Conservation (phyloP, 164 flowering plant genomes). For the Chimonanthus praecox region DNA sequence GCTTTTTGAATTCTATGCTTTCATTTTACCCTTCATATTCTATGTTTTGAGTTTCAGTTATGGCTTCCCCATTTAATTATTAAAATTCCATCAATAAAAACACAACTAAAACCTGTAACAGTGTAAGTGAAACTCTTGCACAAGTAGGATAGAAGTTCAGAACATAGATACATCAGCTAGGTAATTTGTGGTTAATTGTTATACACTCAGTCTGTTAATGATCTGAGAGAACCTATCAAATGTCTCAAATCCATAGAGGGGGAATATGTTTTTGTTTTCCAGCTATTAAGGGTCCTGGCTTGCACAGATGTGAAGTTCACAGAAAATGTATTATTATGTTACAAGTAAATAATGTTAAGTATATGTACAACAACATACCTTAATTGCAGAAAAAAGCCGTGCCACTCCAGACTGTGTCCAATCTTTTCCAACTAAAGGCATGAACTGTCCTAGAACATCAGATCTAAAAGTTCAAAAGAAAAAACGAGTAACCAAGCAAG, state of each 20-base stretch:
- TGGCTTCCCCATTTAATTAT: too few species aligned
- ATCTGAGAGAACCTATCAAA: too few species aligned
- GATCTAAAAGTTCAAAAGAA: constrained; percentile 42
- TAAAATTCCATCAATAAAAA: neutral
- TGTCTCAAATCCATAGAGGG: too few species aligned
- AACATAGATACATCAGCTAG: neutral
- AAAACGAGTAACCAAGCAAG: constrained; percentile 8
- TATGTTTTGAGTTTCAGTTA: too few species aligned
- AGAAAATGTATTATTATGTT: neutral
- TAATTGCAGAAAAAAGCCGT: constrained; percentile 82
- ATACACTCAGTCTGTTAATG: too few species aligned
- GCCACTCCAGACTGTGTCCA: constrained; percentile 98
- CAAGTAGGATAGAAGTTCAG: neutral
- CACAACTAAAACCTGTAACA: neutral
- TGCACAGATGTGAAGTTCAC: neutral
- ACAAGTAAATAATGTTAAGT: too few species aligned
- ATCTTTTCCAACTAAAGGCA: constrained; percentile 98
- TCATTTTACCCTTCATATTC: too few species aligned
- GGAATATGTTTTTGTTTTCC: neutral
- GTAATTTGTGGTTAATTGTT: too few species aligned
- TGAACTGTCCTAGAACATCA: constrained; percentile 96
- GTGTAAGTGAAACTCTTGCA: neutral
- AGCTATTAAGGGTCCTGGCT: neutral
- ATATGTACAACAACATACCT: constrained; percentile 37
- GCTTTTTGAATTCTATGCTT: too few species aligned